A percentile compares a stretch with the other conserved stretches of the same genome.
phyloP scores from a whole-genome alignment of 306 rosid species.

The Glycyrrhiza uralensis region DNA sequence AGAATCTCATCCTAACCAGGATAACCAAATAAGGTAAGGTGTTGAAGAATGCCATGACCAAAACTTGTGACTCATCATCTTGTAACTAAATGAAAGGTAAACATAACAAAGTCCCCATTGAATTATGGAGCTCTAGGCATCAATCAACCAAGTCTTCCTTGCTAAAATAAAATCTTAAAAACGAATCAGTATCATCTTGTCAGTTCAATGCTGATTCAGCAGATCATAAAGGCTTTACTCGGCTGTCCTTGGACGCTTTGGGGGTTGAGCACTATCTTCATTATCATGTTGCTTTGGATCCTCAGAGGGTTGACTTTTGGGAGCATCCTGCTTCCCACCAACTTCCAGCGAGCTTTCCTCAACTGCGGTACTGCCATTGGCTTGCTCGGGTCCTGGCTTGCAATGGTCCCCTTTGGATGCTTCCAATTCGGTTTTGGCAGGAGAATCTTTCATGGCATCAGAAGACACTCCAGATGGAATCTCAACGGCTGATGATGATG shows the following conservation, averaged over 20 bases:
- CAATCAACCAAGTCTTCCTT: slow-evolving; percentile 33
- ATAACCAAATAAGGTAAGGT: slow-evolving; percentile 11
- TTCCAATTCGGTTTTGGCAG: slow-evolving; percentile 49
- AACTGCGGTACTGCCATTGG: slow-evolving; percentile 26
- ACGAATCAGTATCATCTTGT: slow-evolving; percentile 36
- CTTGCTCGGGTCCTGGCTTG: slow-evolving; percentile 31
- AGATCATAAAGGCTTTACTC: slow-evolving; percentile 42
- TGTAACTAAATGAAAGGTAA: slow-evolving; percentile 22
- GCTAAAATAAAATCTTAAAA: slow-evolving; percentile 32
- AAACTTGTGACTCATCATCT: slow-evolving; percentile 35
- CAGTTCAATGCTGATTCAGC: slow-evolving; percentile 49
- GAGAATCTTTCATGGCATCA: slow-evolving; percentile 44
- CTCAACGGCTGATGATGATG: slow-evolving; percentile 39
- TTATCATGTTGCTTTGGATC: slow-evolving; percentile 36
- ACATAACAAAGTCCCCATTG: slow-evolving; percentile 13
- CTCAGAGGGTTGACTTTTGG: slow-evolving; percentile 32
- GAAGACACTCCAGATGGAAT: slow-evolving; percentile 43
- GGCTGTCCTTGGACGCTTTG: slow-evolving; percentile 64
- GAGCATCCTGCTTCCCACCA: slow-evolving; percentile 39
- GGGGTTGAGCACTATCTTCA: slow-evolving; percentile 41
- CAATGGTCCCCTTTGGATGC: slow-evolving; percentile 39
- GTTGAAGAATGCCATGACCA: slow-evolving; percentile 20
- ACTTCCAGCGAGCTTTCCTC: slow-evolving; percentile 33
- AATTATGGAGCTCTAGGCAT: slow-evolving; percentile 36
- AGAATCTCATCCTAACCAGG: slow-evolving; percentile 33